phyloP scores from a whole-genome alignment of 768 basidiomycete species.

The Podaxis mareebaensis region DNA sequence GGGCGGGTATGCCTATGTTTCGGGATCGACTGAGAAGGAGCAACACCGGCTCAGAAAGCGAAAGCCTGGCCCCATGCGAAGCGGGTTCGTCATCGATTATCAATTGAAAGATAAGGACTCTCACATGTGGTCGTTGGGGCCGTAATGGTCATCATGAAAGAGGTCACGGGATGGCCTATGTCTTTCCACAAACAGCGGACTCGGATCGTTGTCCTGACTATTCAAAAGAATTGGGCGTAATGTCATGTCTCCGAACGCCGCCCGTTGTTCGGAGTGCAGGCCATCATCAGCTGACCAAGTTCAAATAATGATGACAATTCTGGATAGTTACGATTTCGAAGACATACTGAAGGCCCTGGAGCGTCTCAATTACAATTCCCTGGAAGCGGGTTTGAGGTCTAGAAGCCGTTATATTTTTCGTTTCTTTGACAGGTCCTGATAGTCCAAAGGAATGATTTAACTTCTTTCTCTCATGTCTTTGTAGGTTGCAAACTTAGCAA shows the following conservation, averaged over 20 bases:
- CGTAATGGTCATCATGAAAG: neutral
- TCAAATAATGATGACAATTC: neutral
- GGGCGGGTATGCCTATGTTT: neutral
- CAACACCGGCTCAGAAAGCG: neutral
- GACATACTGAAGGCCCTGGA: too few relatives aligned
- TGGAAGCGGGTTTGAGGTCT: too few relatives aligned
- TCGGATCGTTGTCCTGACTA: neutral
- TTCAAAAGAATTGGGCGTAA: neutral
- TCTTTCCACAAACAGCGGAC: neutral
- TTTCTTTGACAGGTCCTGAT: too few relatives aligned
- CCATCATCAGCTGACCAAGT: neutral
- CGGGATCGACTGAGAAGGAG: neutral
- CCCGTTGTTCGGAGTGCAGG: neutral
- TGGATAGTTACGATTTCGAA: neutral
- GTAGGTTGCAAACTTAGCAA: too few relatives aligned
- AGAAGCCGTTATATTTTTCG: too few relatives aligned
- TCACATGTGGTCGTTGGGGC: neutral
- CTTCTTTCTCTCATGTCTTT: too few relatives aligned
- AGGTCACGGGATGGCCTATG: neutral
- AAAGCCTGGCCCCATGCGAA: neutral
- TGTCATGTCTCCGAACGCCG: neutral
- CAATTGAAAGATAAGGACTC: conserved; percentile 3
- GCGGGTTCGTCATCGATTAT: conserved; percentile 5
- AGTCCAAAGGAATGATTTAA: too few relatives aligned
- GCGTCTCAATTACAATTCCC: too few relatives aligned